Evolutionary conservation across 768 basidiomycete species (phyloP), one percentile per base, ranked within the genome.

Genomic region (Inosperma sp.): DNA sequence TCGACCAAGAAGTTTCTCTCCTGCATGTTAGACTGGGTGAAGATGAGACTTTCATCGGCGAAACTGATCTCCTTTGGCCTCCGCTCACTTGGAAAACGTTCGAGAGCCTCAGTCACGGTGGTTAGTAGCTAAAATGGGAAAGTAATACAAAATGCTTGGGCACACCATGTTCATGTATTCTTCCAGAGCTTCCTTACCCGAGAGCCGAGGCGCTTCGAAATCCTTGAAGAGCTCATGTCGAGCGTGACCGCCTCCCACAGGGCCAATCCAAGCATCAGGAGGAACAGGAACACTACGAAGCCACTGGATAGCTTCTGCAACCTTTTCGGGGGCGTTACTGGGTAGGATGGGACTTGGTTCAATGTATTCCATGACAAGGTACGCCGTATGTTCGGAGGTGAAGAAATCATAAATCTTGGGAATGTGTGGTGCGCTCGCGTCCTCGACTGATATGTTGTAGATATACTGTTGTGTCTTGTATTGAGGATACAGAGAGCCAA

Each of bases 11-110:
- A 68, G 53, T 65, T 66, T 54, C 52, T 49, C 29, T 13, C 7
- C 49, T 64, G 3, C 54, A 67, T 61, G 59, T 67, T 60, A 54
- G 65, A 57, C 57, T 68, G 67, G 34, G 48, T 62, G 59, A 65
- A 64, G 29, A 67, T 59, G 10, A 65, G 41, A 26, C 36, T 56
- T 5, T 67, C 66, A 51, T 50, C 35, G 34, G 37, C 16, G 21
- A 67, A 17, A 29, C 29, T 57, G 54, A 63, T 46, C 23, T 23
- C 12, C 33, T 16, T 33, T 16, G 21, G 29, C 30, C 43, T 31
- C n/a, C 4, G 19, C 4, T 2, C 45, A 52, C 41, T 55, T 57
- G 50, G 17, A 35, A 12, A 21, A 12, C 46, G 49, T 21, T 16
- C 21, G 42, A 58, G 58, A 51, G 43, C 26, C 39, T 31, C 57